Evolutionary conservation across 768 basidiomycete species (phyloP).

Genomic region (Termitomyces sp.): DNA sequence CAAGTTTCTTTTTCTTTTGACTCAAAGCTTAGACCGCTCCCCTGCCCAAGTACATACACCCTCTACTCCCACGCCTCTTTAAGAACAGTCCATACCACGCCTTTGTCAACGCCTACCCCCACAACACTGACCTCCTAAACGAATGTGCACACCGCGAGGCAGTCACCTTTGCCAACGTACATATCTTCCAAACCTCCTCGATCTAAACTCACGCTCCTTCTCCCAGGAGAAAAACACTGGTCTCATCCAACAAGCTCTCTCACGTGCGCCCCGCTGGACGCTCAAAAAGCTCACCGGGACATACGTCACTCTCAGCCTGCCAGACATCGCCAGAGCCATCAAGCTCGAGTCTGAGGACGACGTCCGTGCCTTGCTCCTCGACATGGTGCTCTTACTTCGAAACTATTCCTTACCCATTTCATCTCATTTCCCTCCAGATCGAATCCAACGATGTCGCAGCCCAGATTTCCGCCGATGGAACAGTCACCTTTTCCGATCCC

Average conservation of each 20-base stretch:
- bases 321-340: slow-evolving; percentile 62
- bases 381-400: slow-evolving; percentile 55
- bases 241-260: slow-evolving; percentile 61
- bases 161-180: slow-evolving; percentile 49
- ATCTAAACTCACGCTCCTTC: not conserved
- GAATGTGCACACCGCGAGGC: slow-evolving; percentile 53
- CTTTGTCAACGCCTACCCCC: slow-evolving; percentile 67
- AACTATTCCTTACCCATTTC: not conserved
- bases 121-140: slow-evolving; percentile 41
- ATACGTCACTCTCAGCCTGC: slow-evolving; percentile 73
- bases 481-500: slow-evolving; percentile 72
- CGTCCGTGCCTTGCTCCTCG: slow-evolving; percentile 57
- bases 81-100: slow-evolving; percentile 65
- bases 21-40: slow-evolving; percentile 32
- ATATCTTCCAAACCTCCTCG: slow-evolving; percentile 15
- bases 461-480: slow-evolving; percentile 60
- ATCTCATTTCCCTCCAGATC: slow-evolving; percentile 43
- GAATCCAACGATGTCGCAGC: slow-evolving; percentile 69
- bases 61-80: slow-evolving; percentile 52
- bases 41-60: slow-evolving; percentile 75
- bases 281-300: slow-evolving; percentile 80
- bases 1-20: not conserved
- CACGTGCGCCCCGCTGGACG: slow-evolving; percentile 72
- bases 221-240: slow-evolving; percentile 71
- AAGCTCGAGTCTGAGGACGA: slow-evolving; percentile 51